Evolutionary conservation across 805 yeast species (phyloP).

Genomic region (Kluyveromyces nonfermentans): DNA sequence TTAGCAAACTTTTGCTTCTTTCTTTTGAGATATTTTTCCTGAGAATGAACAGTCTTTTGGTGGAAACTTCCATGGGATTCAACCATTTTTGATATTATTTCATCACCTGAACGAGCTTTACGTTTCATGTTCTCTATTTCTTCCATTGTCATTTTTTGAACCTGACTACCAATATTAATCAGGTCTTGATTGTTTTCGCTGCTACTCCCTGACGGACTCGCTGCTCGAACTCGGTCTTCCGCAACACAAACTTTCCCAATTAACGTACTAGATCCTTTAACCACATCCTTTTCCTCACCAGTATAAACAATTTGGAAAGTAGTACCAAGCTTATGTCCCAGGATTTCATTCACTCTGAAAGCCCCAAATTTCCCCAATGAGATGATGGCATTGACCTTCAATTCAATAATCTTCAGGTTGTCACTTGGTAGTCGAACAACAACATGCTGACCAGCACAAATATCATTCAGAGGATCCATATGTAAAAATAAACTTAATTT

Average conservation of each 20-base stretch:
- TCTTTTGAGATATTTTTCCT: constrained; percentile 83
- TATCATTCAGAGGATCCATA: constrained; percentile 23
- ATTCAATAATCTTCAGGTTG: constrained; percentile 60
- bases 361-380: constrained; percentile 88
- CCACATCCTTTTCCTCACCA: constrained; percentile 5
- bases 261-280: constrained; percentile 16
- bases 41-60: constrained; percentile 80
- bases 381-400: constrained; percentile 50
- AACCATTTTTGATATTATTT: constrained; percentile 72
- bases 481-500: neutral
- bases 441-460: constrained; percentile 32
- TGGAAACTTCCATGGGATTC: constrained; percentile 80
- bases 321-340: constrained; percentile 82
- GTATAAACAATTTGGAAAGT: constrained; percentile 70
- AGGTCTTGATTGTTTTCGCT: constrained; percentile 59
- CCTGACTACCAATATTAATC: constrained; percentile 54
- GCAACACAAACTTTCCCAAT: constrained; percentile 20
- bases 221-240: constrained; percentile 4
- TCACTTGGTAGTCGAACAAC: constrained; percentile 75
- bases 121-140: constrained; percentile 80
- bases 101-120: constrained; percentile 61
- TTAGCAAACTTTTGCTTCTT: constrained; percentile 87
- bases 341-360: constrained; percentile 60
- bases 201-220: constrained; percentile 20
- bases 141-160: constrained; percentile 65